A percentile compares a stretch with the other conserved stretches of the same genome.
Conservation (phyloP, 495 filamentous ascomycete genomes). For the Penicillium manginii region DNA sequence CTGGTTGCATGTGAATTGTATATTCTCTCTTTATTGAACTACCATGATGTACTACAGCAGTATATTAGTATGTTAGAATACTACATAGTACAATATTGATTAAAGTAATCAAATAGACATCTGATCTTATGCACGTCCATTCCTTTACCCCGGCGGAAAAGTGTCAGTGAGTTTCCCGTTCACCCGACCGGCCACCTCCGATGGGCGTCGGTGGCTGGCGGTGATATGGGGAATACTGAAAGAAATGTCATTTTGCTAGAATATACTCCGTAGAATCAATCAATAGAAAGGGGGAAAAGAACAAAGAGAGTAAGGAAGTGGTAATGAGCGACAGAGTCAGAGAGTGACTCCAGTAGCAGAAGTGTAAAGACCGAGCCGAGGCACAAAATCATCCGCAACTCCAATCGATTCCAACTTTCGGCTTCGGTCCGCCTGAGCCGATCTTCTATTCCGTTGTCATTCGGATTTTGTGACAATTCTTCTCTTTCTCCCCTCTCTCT, state of each 20-base stretch:
- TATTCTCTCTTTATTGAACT: background rate
- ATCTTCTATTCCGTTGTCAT: no score
- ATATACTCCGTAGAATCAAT: no score
- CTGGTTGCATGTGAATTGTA: slow-evolving; percentile 5
- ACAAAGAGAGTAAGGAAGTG: no score
- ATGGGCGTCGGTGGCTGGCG: background rate
- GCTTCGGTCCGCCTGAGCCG: slow-evolving; percentile 24
- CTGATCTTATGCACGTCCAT: background rate
- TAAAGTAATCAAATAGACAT: no score
- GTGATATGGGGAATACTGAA: background rate
- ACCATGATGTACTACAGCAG: no score
- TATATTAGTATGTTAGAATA: no score
- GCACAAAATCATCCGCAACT: slow-evolving; percentile 15
- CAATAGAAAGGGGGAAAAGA: no score
- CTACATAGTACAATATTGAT: no score
- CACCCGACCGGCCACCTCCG: slow-evolving; percentile 26
- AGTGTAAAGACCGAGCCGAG: slow-evolving; percentile 33
- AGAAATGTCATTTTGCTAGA: no score
- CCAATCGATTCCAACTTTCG: slow-evolving; percentile 13
- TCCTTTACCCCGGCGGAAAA: slow-evolving; percentile 29
- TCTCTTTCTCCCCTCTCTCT: background rate
- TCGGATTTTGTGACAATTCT: no score
- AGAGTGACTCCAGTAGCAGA: no score
- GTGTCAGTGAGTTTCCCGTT: slow-evolving; percentile 29
- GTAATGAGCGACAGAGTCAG: no score